Conservation (phyloP, 768 basidiomycete species). For the Macrocybe gigantea region DNA sequence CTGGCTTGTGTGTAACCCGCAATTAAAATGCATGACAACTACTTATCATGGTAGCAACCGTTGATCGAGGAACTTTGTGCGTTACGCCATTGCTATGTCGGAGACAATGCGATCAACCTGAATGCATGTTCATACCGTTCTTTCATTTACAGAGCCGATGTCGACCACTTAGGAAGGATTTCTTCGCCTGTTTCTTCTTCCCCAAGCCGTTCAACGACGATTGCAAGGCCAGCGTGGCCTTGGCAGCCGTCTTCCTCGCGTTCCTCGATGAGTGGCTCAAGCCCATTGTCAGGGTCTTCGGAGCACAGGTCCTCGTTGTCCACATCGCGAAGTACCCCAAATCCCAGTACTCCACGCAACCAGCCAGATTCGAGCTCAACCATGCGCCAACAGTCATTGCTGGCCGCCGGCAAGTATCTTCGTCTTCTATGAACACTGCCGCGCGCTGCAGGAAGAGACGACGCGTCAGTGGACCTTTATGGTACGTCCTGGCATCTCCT, state of each 20-base stretch:
- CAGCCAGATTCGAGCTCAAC: constrained; percentile 26
- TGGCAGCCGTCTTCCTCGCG: constrained; percentile 28
- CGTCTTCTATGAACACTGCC: constrained; percentile 19
- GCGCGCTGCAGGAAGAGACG: constrained; percentile 32
- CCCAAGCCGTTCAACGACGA: constrained; percentile 41
- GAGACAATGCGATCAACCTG: no score
- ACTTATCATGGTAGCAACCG: no score
- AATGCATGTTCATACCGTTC: no score
- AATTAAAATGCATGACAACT: no score
- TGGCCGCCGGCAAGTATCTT: constrained; percentile 15
- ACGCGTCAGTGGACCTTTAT: constrained; percentile 64
- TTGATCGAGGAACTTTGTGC: no score
- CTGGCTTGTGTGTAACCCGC: no score
- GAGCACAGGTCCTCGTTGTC: constrained; percentile 9
- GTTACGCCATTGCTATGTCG: no score
- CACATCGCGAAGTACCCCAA: constrained; percentile 8
- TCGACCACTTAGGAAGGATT: constrained; percentile 26
- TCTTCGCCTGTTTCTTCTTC: constrained; percentile 37
- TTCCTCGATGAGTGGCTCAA: constrained; percentile 12
- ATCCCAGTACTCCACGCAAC: constrained; percentile 2
- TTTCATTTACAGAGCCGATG: no score
- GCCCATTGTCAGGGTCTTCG: constrained; percentile 11
- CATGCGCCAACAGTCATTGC: constrained; percentile 14
- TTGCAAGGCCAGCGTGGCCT: constrained; percentile 57
- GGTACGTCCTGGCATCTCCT: constrained; percentile 25